Conservation (phyloP, 192 early-diverging fungal genomes). For the Coemansia asiatica region DNA sequence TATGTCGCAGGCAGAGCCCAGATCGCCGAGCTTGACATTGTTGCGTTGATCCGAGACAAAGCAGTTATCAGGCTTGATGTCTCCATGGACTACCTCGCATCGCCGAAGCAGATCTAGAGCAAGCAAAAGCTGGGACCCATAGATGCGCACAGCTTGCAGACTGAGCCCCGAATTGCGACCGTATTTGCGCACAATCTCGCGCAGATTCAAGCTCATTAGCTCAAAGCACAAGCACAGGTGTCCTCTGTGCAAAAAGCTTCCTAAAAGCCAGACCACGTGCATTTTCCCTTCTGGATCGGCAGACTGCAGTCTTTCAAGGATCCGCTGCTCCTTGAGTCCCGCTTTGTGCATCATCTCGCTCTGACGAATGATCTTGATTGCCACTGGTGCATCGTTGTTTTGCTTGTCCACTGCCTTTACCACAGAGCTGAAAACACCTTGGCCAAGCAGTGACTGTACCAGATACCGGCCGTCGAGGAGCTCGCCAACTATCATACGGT, state of each 20-base stretch:
- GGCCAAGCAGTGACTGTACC: constrained; percentile 81
- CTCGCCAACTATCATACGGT: constrained; percentile 88
- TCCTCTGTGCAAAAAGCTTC: constrained; percentile 86
- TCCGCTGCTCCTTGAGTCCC: constrained; percentile 83
- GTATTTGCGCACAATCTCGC: constrained; percentile 92
- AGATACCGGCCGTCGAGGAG: constrained; percentile 82
- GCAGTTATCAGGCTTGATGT: constrained; percentile 99
- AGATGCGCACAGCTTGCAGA: constrained; percentile 88
- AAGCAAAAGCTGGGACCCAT: constrained; percentile 87
- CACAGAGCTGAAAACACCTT: constrained; percentile 94
- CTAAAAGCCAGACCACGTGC: constrained; percentile 80
- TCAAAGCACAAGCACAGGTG: constrained; percentile 96
- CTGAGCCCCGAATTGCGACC: constrained; percentile 91
- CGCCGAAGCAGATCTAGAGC: constrained; percentile 79
- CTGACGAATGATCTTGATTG: constrained; percentile 94
- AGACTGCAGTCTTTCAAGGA: constrained; percentile 81
- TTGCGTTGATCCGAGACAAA: constrained; percentile 81
- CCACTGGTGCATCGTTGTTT: constrained; percentile 74
- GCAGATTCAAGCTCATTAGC: constrained; percentile 86
- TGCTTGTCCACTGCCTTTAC: constrained; percentile 81
- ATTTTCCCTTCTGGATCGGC: constrained; percentile 87
- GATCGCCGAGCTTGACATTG: constrained; percentile 86
- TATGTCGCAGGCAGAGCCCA: constrained; percentile 89
- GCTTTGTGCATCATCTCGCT: constrained; percentile 93
- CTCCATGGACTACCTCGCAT: constrained; percentile 86